Percentiles rank a stretch among this genome's conserved stretches.
Evolutionary conservation across 139 green algal genomes (phyloP).

Genomic region (Haematococcus lacustris): DNA sequence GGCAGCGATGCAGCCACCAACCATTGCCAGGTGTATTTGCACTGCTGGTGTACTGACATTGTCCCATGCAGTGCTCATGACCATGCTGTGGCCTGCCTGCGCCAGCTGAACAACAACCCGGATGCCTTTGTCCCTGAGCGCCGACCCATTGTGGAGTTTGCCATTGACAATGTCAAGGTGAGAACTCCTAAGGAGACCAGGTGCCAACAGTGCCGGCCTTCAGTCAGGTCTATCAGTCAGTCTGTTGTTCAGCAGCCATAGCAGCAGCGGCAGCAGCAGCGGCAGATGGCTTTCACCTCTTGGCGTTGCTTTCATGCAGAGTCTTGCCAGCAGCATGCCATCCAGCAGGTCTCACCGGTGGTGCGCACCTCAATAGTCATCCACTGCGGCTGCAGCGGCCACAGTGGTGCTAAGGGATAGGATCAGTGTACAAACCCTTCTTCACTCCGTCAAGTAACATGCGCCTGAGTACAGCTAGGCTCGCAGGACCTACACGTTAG

Average conservation of each 20-base stretch:
- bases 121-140: constrained; percentile 34
- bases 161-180: constrained; percentile 74
- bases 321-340: background rate
- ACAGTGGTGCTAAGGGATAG: no score
- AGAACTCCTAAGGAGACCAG: background rate
- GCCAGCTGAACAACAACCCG: constrained; percentile 96
- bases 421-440: no score
- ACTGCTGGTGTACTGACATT: no score
- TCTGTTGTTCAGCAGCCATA: constrained; percentile 21
- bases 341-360: background rate
- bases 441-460: no score
- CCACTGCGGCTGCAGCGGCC: no score
- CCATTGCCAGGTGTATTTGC: no score
- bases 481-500: no score
- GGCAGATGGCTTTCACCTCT: background rate
- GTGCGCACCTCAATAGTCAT: no score
- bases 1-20: no score
- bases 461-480: no score
- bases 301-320: background rate
- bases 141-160: constrained; percentile 86
- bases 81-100: constrained; percentile 81
- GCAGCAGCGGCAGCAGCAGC: background rate
- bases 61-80: constrained; percentile 56
- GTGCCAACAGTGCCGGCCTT: background rate
- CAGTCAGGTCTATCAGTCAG: background rate